Evolutionary conservation across 176 grass and related monocot genomes (phyloP), one percentile per base, ranked within the genome.

Genomic region (Lolium multiflorum): DNA sequence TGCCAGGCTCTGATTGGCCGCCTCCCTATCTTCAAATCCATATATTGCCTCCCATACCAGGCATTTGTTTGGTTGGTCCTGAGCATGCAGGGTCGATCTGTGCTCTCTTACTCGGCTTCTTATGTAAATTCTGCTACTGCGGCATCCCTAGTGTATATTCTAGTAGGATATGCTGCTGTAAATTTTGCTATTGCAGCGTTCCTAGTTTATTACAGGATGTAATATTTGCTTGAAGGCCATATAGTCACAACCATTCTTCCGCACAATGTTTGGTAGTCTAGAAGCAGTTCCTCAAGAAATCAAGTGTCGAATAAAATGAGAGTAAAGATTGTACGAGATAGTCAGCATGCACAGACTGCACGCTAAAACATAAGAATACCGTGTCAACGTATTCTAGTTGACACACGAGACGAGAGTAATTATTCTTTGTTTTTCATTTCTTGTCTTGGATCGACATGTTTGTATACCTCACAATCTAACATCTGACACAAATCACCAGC

Each of bases 1-100:
- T 62, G 77, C 21, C 52, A 43, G 26, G 25, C 61, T 87, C 10
- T 81, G 65, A 93, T 95, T 95, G 89, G 95, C 73, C 31, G 48
- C 3, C 69, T 83, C 52, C 76, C 87, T 93, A 98, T 98, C 95
- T 90, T 81, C 31, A 48, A 79, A 96, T 94, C 94, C 78, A 61
- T 49, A 24, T 46, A 12, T 69, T 39, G 71, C 86, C 90, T 82
- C 86, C 38, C 62, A 4, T 62, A 77, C 81, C 75, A n/a, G 3
- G 55, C 49, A 43, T 56, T 60, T 25, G 56, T 50, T 84, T 79
- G 77, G 24, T 70, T 71, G 81, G 74, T 70, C 41, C 64, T 68
- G 5, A 8, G n/a, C 1, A 72, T 50, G 50, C 39, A 41, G 47
- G 80, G 62, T 46, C 64, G 38, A 84, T 57, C n/a, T 67, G 24